Base-by-base conservation (phyloP, 768 basidiomycete genomes). In the Suillus brevipes region DNA sequence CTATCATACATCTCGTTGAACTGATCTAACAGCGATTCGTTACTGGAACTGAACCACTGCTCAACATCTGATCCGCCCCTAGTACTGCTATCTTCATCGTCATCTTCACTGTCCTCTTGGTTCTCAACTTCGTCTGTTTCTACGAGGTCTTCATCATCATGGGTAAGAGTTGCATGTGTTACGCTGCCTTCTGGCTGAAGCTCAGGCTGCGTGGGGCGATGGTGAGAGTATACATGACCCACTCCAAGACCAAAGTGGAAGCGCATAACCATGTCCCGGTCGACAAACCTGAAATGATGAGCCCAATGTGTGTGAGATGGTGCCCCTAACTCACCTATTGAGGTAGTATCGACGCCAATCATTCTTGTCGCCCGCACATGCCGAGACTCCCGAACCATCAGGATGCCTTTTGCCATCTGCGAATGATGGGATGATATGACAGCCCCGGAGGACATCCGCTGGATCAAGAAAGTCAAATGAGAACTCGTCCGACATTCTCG, bases 401-500 rank as follows among this genome's bases (percentile, higher is more conserved):
- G 9, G 20, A 28, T 65, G 65, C 16, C n/a, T 25, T 49, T 40
- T 56, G 6, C 65, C 61, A 36, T 56, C 28, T 6, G 50, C 49
- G 13, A 65, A 62, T 38, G 53, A 50, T 9, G 65, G 65, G 10
- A 65, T 65, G 23, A 65, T 20, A 40, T 65, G 64, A 36, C 47
- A 61, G 10, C 64, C 13, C 45, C 37, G 1, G 13, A 65, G 52
- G 10, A 65, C 37, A 31, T 65, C 60, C 2, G 1, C 37, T n/a
- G 60, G 64, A 42, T 65, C 59, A 16, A 62, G 13, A 34, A 65
- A 65, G 43, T 53, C 52, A 9, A 65, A 65, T 58, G 61, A 23
- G 28, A 61, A 49, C 3, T 23, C 34, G 7, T 53, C 8, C 12
- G 3, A 9, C 60, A 65, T 65, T 13, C 20, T 53, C 13, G 49